These are phyloP conservation scores for Scedosporium dehoogii DNA, from an alignment of 2,329 filamentous ascomycete genomes.

Conservation along the genomic window DNA sequence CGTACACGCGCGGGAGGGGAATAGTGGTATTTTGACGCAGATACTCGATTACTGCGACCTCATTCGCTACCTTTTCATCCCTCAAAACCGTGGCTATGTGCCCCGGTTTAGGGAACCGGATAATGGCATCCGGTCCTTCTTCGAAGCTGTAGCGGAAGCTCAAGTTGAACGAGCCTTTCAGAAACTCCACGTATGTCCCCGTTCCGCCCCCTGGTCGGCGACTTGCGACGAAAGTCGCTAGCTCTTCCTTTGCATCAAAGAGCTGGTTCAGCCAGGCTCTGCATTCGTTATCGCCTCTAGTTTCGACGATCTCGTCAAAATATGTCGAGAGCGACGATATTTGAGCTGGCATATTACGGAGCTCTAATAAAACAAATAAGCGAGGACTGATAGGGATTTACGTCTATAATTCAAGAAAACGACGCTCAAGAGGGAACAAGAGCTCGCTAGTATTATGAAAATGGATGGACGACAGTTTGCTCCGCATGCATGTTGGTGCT, in stretches of 20 bases:
- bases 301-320: slow-evolving; percentile 14
- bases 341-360: background rate
- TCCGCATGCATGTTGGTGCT: too few species aligned
- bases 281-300: slow-evolving; percentile 14
- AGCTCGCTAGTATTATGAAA: too few species aligned
- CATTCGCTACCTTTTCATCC: slow-evolving; percentile 23
- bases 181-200: slow-evolving; percentile 14
- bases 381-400: background rate
- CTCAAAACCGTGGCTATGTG: slow-evolving; percentile 12
- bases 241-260: slow-evolving; percentile 14
- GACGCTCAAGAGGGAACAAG: background rate
- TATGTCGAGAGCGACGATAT: slow-evolving; percentile 10
- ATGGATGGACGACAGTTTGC: too few species aligned
- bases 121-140: slow-evolving; percentile 14
- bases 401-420: background rate
- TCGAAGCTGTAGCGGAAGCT: slow-evolving; percentile 14
- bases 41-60: slow-evolving; percentile 18
- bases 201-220: slow-evolving; percentile 10
- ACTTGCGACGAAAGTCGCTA: slow-evolving; percentile 13
- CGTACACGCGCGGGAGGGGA: slow-evolving; percentile 17
- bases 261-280: slow-evolving; percentile 12
- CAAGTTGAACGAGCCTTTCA: slow-evolving; percentile 20
- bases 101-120: slow-evolving; percentile 18
- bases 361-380: background rate
- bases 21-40: slow-evolving; percentile 20